phyloP scores from a whole-genome alignment of 2,329 filamentous ascomycete species.

The Nothophoma quercina region DNA sequence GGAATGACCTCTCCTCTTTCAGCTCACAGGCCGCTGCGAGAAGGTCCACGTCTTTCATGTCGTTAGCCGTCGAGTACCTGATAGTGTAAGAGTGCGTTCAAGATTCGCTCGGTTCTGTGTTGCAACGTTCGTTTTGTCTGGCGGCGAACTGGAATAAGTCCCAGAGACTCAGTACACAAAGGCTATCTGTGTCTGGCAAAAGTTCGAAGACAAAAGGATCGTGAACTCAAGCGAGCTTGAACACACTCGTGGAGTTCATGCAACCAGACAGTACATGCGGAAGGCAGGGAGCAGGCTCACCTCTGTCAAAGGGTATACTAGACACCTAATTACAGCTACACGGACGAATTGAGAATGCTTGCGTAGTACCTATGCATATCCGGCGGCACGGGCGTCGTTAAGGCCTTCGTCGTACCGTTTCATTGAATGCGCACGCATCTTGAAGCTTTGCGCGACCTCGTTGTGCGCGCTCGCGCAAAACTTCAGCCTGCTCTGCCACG shows the following conservation, averaged over 20 bases:
- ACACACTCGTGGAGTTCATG: neutral
- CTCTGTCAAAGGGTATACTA: neutral
- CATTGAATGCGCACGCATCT: neutral
- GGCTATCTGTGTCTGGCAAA: neutral
- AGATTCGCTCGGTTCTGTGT: neutral
- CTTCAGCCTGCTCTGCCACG: neutral
- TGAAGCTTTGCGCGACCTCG: neutral
- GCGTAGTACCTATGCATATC: neutral
- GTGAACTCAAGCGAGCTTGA: neutral
- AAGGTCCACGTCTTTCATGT: conserved; percentile 1
- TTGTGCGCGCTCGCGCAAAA: neutral
- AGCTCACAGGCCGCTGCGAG: neutral
- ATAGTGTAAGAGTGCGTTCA: conserved; percentile 1
- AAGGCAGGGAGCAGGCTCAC: neutral
- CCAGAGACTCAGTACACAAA: neutral
- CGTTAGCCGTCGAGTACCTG: neutral
- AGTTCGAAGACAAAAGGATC: neutral
- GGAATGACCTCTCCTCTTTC: neutral
- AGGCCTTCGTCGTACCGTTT: neutral
- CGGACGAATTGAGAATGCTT: neutral
- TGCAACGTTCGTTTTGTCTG: conserved; percentile 1
- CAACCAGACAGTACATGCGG: conserved; percentile 1
- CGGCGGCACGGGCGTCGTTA: neutral
- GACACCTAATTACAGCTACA: neutral
- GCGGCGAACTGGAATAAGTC: neutral